A percentile compares a stretch with the other conserved stretches of the same genome.
Conservation (phyloP, 805 yeast genomes). For the Saccharomyces jurei region DNA sequence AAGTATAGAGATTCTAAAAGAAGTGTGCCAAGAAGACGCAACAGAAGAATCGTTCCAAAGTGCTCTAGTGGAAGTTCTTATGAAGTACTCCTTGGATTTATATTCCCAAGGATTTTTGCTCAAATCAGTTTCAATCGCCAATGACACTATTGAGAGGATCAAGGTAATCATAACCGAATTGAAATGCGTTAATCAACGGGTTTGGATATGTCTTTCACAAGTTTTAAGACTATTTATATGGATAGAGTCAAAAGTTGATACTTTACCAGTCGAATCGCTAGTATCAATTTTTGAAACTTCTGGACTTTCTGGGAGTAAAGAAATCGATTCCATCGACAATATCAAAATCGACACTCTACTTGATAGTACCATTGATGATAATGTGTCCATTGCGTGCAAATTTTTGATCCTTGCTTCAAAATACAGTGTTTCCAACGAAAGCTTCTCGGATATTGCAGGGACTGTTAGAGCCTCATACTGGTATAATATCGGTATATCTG, state of each 20-base stretch:
- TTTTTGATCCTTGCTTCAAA: constrained; percentile 41
- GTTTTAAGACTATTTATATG: constrained; percentile 44
- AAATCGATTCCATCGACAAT: constrained; percentile 27
- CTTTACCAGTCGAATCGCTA: constrained; percentile 42
- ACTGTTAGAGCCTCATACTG: constrained; percentile 46
- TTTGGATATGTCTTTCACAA: constrained; percentile 64
- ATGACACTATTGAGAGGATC: constrained; percentile 36
- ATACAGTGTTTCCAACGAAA: constrained; percentile 32
- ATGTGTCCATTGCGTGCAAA: constrained; percentile 32
- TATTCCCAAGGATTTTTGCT: constrained; percentile 56
- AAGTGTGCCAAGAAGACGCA: constrained; percentile 37
- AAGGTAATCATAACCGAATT: constrained; percentile 13
- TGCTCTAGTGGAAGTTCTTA: constrained; percentile 49
- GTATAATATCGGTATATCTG: constrained; percentile 68
- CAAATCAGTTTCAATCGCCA: constrained; percentile 47
- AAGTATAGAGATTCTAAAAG: constrained; percentile 43
- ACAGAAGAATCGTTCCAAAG: constrained; percentile 43
- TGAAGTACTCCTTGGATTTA: constrained; percentile 46
- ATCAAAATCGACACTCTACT: constrained; percentile 13
- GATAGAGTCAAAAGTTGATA: constrained; percentile 45
- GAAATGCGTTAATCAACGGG: constrained; percentile 34
- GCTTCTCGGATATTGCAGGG: constrained; percentile 29
- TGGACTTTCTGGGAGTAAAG: constrained; percentile 10
- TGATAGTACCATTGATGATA: constrained; percentile 18
- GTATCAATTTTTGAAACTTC: constrained; percentile 22